Evolutionary conservation across 805 yeast genomes (phyloP), one percentile per base, ranked within the genome.

Genomic region (Candida xiaguanensis): DNA sequence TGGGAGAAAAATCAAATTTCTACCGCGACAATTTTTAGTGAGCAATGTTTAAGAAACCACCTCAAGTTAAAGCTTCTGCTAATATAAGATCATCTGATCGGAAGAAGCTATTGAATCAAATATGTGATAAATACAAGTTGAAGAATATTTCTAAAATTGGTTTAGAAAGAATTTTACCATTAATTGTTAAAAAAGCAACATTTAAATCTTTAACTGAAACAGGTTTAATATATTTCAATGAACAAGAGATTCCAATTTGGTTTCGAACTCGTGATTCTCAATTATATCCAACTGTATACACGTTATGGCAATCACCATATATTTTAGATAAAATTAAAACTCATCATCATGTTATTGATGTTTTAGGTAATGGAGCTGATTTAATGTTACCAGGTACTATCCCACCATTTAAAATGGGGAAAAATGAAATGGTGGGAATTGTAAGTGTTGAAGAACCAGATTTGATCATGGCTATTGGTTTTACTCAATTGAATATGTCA

Each of bases 51-150:
- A 68, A 72, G 48, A 78, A 77, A 44, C 68, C 70, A 32, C 74
- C 79, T 12, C 67, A 74, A 53, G 67, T 82, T 41, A 90, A 89
- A 61, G 80, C 95, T 3, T 67, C 79, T 37, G 75, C 95, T 15
- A 86, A 87, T 50, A 69, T 93, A 43, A 89, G 88, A 59, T 77
- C 86, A 11, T 84, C 95, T 0, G 97, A 88, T 47, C 67, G 93
- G 29, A 74, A 85, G 46, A 72, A 72, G 45, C 57, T 82, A 18
- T 57, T 78, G 8, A 49, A 56, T 4, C 49, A 55, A 4, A 66
- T 82, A 22, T 65, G 78, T 46, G 49, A 58, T 16, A 55, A 50
- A 20, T 79, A 70, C 48, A 51, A 49, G 8, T 51, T 78, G 18
- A 64, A 70, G 3, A 48, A 58, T 22, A 52, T 79, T 11, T 49